Conservation (phyloP, 2,329 filamentous ascomycete species). For the Colletotrichum liriopes region DNA sequence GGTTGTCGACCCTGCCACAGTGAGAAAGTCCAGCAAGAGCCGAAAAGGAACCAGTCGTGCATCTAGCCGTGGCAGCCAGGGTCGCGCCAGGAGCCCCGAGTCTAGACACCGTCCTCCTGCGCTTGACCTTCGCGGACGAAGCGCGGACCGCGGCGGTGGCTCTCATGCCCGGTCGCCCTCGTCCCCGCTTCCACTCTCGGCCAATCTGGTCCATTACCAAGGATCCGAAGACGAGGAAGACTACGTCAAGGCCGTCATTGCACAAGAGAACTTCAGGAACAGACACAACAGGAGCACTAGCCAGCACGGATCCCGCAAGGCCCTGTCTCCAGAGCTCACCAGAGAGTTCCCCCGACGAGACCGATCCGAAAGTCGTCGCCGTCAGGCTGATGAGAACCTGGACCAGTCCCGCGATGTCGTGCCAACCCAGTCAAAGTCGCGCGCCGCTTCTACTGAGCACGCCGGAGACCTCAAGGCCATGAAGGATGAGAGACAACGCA, state of each 20-base stretch:
- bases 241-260: constrained; percentile 66
- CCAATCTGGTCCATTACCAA: constrained; percentile 66
- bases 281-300: constrained; percentile 69
- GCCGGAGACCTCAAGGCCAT: constrained; percentile 69
- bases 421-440: constrained; percentile 50
- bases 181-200: constrained; percentile 84
- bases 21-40: constrained; percentile 59
- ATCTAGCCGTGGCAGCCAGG: constrained; percentile 62
- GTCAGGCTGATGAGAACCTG: constrained; percentile 50
- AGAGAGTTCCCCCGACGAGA: constrained; percentile 53
- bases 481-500: constrained; percentile 74
- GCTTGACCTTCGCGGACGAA: constrained; percentile 74
- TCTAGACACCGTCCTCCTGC: constrained; percentile 57
- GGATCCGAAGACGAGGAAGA: constrained; percentile 78
- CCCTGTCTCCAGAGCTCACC: constrained; percentile 53
- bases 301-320: constrained; percentile 54
- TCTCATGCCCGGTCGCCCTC: constrained; percentile 81
- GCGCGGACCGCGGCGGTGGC: constrained; percentile 68
- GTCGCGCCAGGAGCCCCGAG: constrained; percentile 64
- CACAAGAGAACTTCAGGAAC: constrained; percentile 70
- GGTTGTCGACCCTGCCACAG: constrained; percentile 59
- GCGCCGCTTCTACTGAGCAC: constrained; percentile 62
- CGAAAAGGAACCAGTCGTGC: constrained; percentile 60
- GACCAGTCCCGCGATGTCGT: constrained; percentile 47
- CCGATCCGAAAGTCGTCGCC: constrained; percentile 57